Conservation (phyloP, 768 basidiomycete species). For the Gymnopilus dilepis region DNA sequence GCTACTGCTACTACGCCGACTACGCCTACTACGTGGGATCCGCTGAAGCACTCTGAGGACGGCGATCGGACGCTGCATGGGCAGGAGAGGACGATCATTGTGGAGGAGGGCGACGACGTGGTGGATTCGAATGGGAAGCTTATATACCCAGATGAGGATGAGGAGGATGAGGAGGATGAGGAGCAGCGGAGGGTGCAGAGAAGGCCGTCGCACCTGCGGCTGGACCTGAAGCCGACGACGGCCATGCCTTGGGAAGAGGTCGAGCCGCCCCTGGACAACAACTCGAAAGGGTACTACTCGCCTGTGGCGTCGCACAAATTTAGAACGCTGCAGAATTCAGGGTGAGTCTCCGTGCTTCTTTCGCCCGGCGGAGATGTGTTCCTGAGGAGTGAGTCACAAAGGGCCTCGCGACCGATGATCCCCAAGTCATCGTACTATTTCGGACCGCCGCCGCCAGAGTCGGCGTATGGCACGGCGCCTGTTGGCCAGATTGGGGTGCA, state of each 20-base stretch:
- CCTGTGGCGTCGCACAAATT: conserved; percentile 48
- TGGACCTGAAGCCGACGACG: conserved; percentile 55
- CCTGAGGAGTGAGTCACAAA: conserved; percentile 22
- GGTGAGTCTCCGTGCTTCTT: conserved; percentile 48
- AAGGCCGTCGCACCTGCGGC: conserved; percentile 50
- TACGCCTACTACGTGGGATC: conserved; percentile 20
- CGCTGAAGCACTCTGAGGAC: conserved; percentile 19
- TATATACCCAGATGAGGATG: conserved; percentile 28
- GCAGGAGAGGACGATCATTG: conserved; percentile 21
- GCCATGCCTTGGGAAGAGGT: conserved; percentile 73
- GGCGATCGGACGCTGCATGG: conserved; percentile 5
- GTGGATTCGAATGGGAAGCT: conserved; percentile 33
- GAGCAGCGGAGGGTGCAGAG: conserved; percentile 28
- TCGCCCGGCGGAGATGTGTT: no score
- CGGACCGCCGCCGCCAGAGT: conserved; percentile 76
- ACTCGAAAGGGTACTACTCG: conserved; percentile 47
- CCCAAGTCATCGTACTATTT: conserved; percentile 87
- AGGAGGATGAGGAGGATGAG: conserved; percentile 27
- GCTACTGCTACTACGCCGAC: conserved; percentile 9
- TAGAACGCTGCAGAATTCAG: conserved; percentile 44
- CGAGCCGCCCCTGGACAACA: conserved; percentile 52
- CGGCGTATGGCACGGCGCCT: conserved; percentile 82
- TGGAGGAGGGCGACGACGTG: conserved; percentile 26
- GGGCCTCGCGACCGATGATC: conserved; percentile 52
- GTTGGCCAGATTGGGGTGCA: conserved; percentile 87